Evolutionary conservation across 352 stramenopile genomes (phyloP).

Genomic region (Pythium apleroticum): DNA sequence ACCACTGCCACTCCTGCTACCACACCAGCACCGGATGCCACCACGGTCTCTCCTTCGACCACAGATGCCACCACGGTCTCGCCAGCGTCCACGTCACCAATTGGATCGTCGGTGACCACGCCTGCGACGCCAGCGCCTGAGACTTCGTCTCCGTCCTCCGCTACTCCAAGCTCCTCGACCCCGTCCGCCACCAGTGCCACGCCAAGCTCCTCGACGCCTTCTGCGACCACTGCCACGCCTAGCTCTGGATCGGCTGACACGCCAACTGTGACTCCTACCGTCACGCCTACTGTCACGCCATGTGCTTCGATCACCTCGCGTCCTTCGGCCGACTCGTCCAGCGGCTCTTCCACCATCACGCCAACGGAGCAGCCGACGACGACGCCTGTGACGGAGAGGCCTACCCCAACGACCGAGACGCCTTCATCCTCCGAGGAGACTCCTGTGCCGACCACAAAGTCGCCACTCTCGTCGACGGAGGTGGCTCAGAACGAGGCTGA

Average conservation of each 20-base stretch:
- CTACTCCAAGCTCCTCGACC: not conserved
- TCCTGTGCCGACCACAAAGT: not conserved
- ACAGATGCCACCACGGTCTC: not conserved
- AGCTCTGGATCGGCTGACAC: constrained; percentile 4
- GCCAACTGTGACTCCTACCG: not conserved
- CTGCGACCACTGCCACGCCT: not conserved
- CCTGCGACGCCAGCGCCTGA: not conserved
- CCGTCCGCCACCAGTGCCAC: constrained; percentile 2
- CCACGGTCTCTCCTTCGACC: not conserved
- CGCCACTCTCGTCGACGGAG: not conserved
- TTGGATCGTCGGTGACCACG: not conserved
- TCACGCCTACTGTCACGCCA: not conserved
- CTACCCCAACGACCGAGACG: not conserved
- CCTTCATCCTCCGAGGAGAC: not conserved
- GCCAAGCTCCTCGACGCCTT: not conserved
- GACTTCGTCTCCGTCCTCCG: not conserved
- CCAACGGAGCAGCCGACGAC: not conserved
- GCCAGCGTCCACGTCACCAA: not conserved
- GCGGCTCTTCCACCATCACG: constrained; percentile 1
- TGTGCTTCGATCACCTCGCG: not conserved
- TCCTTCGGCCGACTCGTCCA: not conserved
- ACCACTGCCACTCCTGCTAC: not conserved
- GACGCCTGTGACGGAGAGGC: not conserved
- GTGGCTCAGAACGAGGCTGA: constrained; percentile 2
- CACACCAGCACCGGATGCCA: not conserved